Percentiles rank a stretch among this genome's conserved stretches.
Conservation (phyloP, 768 basidiomycete species). For the Termitomyces sp. region DNA sequence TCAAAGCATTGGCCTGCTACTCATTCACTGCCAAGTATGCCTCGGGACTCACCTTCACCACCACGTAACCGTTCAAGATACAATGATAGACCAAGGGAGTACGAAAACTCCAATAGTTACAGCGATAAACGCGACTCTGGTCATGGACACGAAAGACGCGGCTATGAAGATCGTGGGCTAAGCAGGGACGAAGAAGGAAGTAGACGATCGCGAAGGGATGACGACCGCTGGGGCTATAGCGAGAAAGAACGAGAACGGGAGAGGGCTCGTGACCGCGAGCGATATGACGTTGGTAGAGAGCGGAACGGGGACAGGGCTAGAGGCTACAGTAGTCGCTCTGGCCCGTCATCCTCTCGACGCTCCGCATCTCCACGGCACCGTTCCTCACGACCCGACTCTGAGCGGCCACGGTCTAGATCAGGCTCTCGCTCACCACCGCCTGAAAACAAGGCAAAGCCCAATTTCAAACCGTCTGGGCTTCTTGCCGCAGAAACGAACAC, state of each 20-base stretch:
- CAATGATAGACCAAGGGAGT: slow-evolving; percentile 7
- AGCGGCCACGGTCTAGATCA: slow-evolving; percentile 29
- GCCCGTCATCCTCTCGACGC: slow-evolving; percentile 36
- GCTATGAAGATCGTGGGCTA: slow-evolving; percentile 7
- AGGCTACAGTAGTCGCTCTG: slow-evolving; percentile 20
- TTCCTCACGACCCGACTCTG: slow-evolving; percentile 32
- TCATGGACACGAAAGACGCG: slow-evolving; percentile 9
- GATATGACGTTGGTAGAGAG: slow-evolving; percentile 29
- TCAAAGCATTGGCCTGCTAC: no score
- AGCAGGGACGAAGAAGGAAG: slow-evolving; percentile 6
- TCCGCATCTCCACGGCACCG: slow-evolving; percentile 62
- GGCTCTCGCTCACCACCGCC: slow-evolving; percentile 42
- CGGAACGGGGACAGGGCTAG: slow-evolving; percentile 26
- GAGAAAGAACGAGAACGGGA: slow-evolving; percentile 37
- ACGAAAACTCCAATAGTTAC: background rate
- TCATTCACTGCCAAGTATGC: slow-evolving; percentile 10
- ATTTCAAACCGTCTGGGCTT: slow-evolving; percentile 84
- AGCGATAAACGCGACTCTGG: slow-evolving; percentile 11
- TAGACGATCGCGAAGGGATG: slow-evolving; percentile 9
- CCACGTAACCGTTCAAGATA: slow-evolving; percentile 17
- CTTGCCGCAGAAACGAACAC: slow-evolving; percentile 97
- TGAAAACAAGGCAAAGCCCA: slow-evolving; percentile 75
- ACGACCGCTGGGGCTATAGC: slow-evolving; percentile 15
- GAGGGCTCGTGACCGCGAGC: slow-evolving; percentile 39
- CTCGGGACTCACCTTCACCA: slow-evolving; percentile 15